Percentiles rank a stretch among this genome's conserved stretches.
Evolutionary conservation across 2,329 filamentous ascomycete genomes (phyloP).

Genomic region (Albophoma yamanashiensis): DNA sequence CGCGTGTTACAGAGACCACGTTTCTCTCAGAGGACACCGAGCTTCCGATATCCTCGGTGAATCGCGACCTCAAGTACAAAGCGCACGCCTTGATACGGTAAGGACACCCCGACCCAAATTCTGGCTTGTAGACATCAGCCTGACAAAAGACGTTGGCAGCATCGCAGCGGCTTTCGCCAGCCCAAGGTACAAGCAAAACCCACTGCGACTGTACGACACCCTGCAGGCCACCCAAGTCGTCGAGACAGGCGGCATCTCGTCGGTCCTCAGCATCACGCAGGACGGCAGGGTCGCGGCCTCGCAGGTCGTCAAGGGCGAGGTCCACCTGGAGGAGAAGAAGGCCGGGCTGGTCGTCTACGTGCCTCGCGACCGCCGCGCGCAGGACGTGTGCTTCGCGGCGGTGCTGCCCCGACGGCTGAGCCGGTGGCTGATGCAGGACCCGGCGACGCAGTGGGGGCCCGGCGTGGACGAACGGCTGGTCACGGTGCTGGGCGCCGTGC

Average conservation of each 20-base stretch:
- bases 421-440: conserved; percentile 23
- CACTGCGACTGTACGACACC: conserved; percentile 5
- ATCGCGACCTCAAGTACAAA: conserved; percentile 15
- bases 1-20: conserved; percentile 20
- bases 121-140: not conserved
- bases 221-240: conserved; percentile 9
- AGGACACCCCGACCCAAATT: not conserved
- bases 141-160: conserved; percentile 1
- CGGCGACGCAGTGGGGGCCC: conserved; percentile 1
- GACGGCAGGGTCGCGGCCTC: conserved; percentile 10
- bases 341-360: conserved; percentile 18
- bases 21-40: conserved; percentile 8
- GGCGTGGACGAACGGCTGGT: not conserved
- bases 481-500: not conserved
- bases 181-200: conserved; percentile 3
- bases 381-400: conserved; percentile 16
- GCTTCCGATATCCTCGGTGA: conserved; percentile 9
- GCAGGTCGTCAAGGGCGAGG: conserved; percentile 7
- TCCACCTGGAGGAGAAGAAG: conserved; percentile 18
- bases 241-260: conserved; percentile 20
- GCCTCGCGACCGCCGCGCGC: conserved; percentile 14
- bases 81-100: conserved; percentile 22
- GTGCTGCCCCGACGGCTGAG: conserved; percentile 16
- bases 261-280: conserved; percentile 15
- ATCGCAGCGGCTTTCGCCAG: conserved; percentile 12